These are phyloP conservation scores for Begonia masoniana DNA, from an alignment of 306 rosid genomes.

Conservation along the genomic window DNA sequence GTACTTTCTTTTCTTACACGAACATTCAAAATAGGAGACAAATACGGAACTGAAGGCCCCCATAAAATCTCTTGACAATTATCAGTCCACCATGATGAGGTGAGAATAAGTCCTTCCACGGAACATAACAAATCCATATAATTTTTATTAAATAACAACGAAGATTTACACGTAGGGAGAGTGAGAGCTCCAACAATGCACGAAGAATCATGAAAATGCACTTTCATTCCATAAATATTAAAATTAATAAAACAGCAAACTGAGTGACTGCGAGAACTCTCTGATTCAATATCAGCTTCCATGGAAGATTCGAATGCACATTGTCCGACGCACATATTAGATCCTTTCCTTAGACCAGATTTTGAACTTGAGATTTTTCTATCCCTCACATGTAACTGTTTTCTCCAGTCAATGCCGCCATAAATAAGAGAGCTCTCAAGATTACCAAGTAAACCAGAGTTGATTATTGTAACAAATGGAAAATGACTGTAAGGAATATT, in stretches of 20 bases:
- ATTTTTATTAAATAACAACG: slow-evolving; percentile 38
- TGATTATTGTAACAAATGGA: slow-evolving; percentile 61
- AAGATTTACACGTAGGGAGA: slow-evolving; percentile 45
- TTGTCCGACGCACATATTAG: slow-evolving; percentile 18
- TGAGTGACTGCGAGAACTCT: slow-evolving; percentile 16
- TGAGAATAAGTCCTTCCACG: slow-evolving; percentile 55
- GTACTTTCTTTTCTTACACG: slow-evolving; percentile 39
- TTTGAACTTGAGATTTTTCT: slow-evolving; percentile 26
- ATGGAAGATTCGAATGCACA: slow-evolving; percentile 17
- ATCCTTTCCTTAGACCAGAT: slow-evolving; percentile 14
- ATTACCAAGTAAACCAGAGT: slow-evolving; percentile 46
- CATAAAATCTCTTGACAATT: slow-evolving; percentile 53
- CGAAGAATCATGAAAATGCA: slow-evolving; percentile 84
- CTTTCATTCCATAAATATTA: slow-evolving; percentile 34
- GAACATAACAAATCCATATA: slow-evolving; percentile 51
- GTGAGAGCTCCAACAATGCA: slow-evolving; percentile 51
- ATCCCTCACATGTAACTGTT: slow-evolving; percentile 38
- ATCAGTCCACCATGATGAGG: slow-evolving; percentile 55
- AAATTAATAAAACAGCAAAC: slow-evolving; percentile 33
- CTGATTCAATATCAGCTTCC: slow-evolving; percentile 20
- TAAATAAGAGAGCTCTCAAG: slow-evolving; percentile 44
- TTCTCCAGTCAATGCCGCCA: slow-evolving; percentile 64
- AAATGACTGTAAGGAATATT: slow-evolving; percentile 61
- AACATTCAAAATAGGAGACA: slow-evolving; percentile 70
- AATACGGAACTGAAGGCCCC: slow-evolving; percentile 58